phyloP scores from a whole-genome alignment of 768 basidiomycete species.

The Tulasnella sp. region DNA sequence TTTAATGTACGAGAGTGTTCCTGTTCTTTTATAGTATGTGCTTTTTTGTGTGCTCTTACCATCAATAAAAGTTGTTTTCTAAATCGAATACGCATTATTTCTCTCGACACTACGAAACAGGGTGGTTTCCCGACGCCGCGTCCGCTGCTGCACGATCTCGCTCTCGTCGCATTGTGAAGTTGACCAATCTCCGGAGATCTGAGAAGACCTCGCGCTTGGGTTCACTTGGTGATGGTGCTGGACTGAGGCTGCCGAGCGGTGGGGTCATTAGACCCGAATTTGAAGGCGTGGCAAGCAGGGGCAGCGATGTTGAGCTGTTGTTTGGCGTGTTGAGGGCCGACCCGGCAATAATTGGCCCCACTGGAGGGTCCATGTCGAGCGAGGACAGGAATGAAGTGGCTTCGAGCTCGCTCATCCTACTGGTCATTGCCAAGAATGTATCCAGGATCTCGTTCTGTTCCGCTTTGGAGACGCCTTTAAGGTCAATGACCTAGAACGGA shows the following conservation, averaged over 20 bases:
- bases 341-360: conserved; percentile 40
- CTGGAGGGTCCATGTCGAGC: conserved; percentile 89
- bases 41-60: neutral
- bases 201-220: conserved; percentile 76
- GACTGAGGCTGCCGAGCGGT: conserved; percentile 40
- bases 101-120: neutral
- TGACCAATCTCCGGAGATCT: conserved; percentile 80
- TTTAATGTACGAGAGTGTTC: conserved; percentile 5
- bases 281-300: conserved; percentile 50
- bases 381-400: conserved; percentile 87
- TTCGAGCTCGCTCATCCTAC: conserved; percentile 81
- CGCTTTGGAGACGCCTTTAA: conserved; percentile 81
- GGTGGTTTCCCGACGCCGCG: neutral
- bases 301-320: conserved; percentile 28
- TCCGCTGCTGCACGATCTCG: conserved; percentile 27
- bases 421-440: conserved; percentile 85
- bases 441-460: conserved; percentile 88
- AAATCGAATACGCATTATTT: neutral
- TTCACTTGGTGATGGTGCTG: conserved; percentile 21
- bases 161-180: conserved; percentile 78
- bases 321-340: conserved; percentile 28
- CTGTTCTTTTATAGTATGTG: neutral
- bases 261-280: conserved; percentile 58
- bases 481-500: conserved; percentile 67
- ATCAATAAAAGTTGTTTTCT: neutral